Evolutionary conservation across 2,329 filamentous ascomycete genomes (phyloP).

Genomic region (Plectosphaerella plurivora): DNA sequence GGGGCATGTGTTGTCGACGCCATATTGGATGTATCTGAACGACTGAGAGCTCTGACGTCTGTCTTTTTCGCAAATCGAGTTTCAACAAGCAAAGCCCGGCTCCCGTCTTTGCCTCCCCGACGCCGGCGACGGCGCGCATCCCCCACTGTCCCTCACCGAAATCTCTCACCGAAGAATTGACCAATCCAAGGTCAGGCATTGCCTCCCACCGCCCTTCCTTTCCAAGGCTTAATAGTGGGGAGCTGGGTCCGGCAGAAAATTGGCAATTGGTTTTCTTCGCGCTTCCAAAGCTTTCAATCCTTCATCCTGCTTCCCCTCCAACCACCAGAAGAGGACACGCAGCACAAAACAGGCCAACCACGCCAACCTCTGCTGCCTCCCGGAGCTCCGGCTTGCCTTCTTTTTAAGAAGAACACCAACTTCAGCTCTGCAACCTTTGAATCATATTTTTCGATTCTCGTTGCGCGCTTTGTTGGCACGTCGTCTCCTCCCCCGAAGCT

Average conservation of each 20-base stretch:
- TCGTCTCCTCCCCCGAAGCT: neutral
- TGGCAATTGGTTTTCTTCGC: neutral
- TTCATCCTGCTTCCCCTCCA: neutral
- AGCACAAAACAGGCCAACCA: neutral
- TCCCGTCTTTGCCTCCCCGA: neutral
- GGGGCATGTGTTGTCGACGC: constrained; percentile 15
- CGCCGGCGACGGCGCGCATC: neutral
- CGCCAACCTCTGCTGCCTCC: neutral
- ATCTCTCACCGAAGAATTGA: neutral
- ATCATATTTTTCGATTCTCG: neutral
- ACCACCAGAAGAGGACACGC: constrained; percentile 1
- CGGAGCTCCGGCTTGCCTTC: neutral
- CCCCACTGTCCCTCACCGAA: neutral
- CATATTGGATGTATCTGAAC: neutral
- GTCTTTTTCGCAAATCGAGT: no score
- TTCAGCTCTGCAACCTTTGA: neutral
- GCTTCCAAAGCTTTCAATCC: neutral
- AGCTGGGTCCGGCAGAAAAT: constrained; percentile 3
- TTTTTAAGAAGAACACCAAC: neutral
- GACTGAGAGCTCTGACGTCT: no score
- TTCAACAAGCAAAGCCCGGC: no score
- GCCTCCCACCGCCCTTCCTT: neutral
- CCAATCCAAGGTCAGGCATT: constrained; percentile 3
- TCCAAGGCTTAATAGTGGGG: constrained; percentile 1
- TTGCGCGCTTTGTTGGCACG: constrained; percentile 1